Evolutionary conservation across 2,329 filamentous ascomycete genomes (phyloP).

Genomic region (Botryotinia convoluta): DNA sequence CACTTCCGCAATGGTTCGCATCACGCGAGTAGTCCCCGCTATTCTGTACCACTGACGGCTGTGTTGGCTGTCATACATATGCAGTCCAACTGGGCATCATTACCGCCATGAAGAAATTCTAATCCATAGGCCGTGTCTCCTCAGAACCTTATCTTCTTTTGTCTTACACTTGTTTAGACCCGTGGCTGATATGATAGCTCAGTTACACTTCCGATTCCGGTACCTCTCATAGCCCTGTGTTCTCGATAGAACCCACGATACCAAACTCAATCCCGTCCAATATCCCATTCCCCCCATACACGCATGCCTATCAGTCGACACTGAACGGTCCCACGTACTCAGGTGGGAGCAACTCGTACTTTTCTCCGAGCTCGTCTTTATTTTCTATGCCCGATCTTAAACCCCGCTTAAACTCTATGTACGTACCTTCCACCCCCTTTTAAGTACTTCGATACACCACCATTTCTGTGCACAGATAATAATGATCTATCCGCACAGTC

Average conservation of each 20-base stretch:
- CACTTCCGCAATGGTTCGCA: conserved; percentile 28
- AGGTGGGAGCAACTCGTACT: conserved; percentile 35
- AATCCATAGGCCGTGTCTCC: conserved; percentile 21
- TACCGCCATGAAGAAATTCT: conserved; percentile 24
- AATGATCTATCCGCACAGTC: conserved; percentile 35
- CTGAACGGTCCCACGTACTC: conserved; percentile 37
- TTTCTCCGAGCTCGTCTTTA: conserved; percentile 32
- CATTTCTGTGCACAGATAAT: conserved; percentile 30
- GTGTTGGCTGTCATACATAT: conserved; percentile 36
- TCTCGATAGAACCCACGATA: conserved; percentile 36
- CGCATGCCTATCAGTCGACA: conserved; percentile 34
- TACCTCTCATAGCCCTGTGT: conserved; percentile 38
- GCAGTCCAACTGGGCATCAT: conserved; percentile 33
- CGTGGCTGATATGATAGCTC: conserved; percentile 37
- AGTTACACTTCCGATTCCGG: conserved; percentile 38
- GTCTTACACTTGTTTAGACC: conserved; percentile 32
- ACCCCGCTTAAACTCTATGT: conserved; percentile 37
- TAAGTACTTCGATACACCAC: conserved; percentile 26
- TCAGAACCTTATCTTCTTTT: conserved; percentile 33
- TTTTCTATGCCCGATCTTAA: conserved; percentile 40
- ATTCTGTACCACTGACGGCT: conserved; percentile 30
- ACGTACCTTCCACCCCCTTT: conserved; percentile 28
- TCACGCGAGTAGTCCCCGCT: conserved; percentile 37
- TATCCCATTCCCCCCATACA: conserved; percentile 35
- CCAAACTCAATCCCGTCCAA: conserved; percentile 35